Evolutionary conservation across 83 land plant genomes (phyloP).

Genomic region (Diphasiastrum complanatum): DNA sequence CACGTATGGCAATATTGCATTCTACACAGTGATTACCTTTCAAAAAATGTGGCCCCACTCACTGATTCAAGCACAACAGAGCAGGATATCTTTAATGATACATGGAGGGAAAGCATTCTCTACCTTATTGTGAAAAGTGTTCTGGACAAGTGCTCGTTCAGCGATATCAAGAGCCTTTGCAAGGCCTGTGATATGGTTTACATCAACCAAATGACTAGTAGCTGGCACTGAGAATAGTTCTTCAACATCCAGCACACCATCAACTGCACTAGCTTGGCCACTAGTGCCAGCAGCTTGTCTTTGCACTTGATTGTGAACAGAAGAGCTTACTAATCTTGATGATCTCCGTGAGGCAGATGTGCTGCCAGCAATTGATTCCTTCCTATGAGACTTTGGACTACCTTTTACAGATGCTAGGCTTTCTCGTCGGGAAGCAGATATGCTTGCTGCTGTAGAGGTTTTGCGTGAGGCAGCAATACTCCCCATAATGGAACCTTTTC

Average conservation of each 20-base stretch:
- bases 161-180: slow-evolving; percentile 31
- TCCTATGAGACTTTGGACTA: slow-evolving; percentile 7
- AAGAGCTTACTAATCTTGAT: slow-evolving; percentile 1
- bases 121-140: slow-evolving; percentile 37
- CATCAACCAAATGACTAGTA: slow-evolving; percentile 10
- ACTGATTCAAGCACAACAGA: no score
- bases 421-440: slow-evolving; percentile 3
- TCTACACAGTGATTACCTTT: no score
- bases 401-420: slow-evolving; percentile 2
- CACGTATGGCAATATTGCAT: slow-evolving; percentile 1
- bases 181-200: slow-evolving; percentile 26
- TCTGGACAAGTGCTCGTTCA: slow-evolving; percentile 36
- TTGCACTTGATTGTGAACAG: slow-evolving; percentile 9
- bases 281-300: not conserved
- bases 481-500: slow-evolving; percentile 21
- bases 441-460: slow-evolving; percentile 2
- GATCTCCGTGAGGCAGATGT: slow-evolving; percentile 8
- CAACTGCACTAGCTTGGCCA: no score
- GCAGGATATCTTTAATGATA: no score
- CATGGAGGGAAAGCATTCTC: no score
- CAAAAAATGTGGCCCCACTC: no score
- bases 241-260: not conserved
- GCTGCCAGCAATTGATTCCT: slow-evolving; percentile 10
- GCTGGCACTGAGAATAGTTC: slow-evolving; percentile 1
- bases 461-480: no score